phyloP scores from a whole-genome alignment of 768 basidiomycete species.

The Russula sp. region DNA sequence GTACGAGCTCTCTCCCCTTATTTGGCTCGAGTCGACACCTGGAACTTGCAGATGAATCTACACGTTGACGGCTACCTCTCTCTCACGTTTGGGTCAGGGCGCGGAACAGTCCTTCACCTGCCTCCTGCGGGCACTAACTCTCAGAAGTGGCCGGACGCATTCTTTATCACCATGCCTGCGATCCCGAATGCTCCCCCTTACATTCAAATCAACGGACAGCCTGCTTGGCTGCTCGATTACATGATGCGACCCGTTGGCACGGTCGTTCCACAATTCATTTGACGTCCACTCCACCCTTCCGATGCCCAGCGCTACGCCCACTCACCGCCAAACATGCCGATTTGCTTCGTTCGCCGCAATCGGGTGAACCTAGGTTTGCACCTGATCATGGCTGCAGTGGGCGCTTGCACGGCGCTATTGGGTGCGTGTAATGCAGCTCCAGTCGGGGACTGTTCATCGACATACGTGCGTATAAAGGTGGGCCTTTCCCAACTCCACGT shows the following conservation, averaged over 20 bases:
- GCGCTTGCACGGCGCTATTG: neutral
- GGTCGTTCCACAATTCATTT: slow-evolving; percentile 3
- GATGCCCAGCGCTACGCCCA: slow-evolving; percentile 9
- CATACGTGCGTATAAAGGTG: slow-evolving; percentile 5
- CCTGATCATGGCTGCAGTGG: neutral
- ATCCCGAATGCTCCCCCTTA: neutral
- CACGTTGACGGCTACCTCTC: neutral
- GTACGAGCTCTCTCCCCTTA: neutral
- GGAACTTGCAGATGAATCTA: neutral
- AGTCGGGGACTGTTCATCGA: neutral
- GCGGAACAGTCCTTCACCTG: neutral
- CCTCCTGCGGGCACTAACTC: neutral
- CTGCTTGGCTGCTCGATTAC: slow-evolving; percentile 11
- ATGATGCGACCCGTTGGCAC: neutral
- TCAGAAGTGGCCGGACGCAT: too few relatives aligned
- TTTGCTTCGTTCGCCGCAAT: slow-evolving; percentile 12
- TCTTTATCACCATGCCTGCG: neutral
- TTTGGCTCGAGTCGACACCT: neutral
- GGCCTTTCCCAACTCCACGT: neutral
- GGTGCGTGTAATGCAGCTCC: neutral
- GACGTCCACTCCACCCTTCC: neutral
- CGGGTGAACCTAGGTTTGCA: neutral
- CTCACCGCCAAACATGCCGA: neutral
- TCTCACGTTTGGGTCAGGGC: neutral
- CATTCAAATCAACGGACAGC: neutral